Evolutionary conservation across 208 protist genomes (phyloP), one percentile per base, ranked within the genome.

Genomic region (Leishmania amazonensis): DNA sequence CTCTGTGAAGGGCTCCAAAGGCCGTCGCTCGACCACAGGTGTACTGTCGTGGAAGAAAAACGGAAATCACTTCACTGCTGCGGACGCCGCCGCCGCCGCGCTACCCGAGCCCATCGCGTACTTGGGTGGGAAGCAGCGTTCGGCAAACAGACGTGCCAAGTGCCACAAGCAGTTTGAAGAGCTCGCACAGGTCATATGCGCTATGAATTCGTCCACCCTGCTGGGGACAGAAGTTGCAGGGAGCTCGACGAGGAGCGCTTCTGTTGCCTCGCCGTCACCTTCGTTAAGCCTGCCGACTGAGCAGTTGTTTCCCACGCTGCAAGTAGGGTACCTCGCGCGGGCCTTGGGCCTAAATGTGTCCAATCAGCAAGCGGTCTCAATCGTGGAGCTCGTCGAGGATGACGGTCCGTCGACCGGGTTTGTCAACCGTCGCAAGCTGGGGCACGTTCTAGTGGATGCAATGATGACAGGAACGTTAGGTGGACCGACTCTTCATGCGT

Each of bases 271-370:
- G 9, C 45, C 72, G 73, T 75, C 82, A 68, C 74, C 77, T 64
- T 21, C 7, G 31, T 57, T 54, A 60, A 53, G 40, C 57, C 11
- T 53, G 17, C 3, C 42, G 15, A 49, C 42, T 19, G 49, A 70
- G 21, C 24, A 45, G n/a, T 31, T 51, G 45, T 92, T 97, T 75
- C 91, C 95, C 31, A 95, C 86, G 2, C 58, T 96, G 45, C 84
- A 91, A 35, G 89, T 98, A 68, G 95, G 92, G 21, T 96, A 90
- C 78, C 76, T 98, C 65, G 90, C 94, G 6, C 91, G 96, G 49
- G 92, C 94, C 17, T 90, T 98, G 89, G 95, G 96, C 31, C 85
- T 98, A 15, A 96, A 97, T 64, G 72, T 96, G 58, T 90, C 88
- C 2, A 88, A 94, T 65, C 68, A 84, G 51, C 83, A 96, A 42